Evolutionary conservation across 2,329 filamentous ascomycete species (phyloP).

Genomic region (Dryadomyces quercus-mongolicae): DNA sequence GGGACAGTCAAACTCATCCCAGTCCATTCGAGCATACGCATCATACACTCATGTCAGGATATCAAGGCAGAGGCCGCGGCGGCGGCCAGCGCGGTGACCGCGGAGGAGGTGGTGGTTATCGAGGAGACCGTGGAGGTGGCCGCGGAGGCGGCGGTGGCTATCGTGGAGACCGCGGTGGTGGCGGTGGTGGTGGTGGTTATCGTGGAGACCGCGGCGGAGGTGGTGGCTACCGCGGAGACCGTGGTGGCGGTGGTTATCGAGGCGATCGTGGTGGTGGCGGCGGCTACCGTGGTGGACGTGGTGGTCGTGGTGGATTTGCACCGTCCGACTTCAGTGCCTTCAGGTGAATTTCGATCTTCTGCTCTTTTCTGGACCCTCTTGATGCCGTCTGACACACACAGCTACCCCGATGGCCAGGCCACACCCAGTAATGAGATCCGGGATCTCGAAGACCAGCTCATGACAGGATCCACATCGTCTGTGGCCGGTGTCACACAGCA

Average conservation of each 20-base stretch:
- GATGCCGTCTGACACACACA: not conserved
- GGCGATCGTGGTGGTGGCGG: not conserved
- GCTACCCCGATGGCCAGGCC: conserved; percentile 2
- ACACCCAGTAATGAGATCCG: conserved; percentile 18
- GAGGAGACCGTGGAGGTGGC: conserved; percentile 1
- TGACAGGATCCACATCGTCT: conserved; percentile 2
- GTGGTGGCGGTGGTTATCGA: not conserved
- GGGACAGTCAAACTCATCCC: too few relatives aligned
- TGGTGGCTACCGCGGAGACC: not conserved
- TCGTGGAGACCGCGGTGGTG: not conserved
- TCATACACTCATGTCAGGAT: not conserved
- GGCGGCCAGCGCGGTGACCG: conserved; percentile 14
- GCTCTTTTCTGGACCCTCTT: not conserved
- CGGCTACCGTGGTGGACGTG: conserved; percentile 1
- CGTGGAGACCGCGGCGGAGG: not conserved
- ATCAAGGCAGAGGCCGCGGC: conserved; percentile 10
- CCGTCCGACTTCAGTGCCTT: conserved; percentile 15
- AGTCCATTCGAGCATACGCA: not conserved
- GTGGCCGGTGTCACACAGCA: not conserved
- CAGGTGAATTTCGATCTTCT: conserved; percentile 16
- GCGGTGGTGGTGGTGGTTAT: conserved; percentile 2
- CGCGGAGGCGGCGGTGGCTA: not conserved
- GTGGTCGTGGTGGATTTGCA: conserved; percentile 14
- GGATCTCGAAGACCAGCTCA: conserved; percentile 14
- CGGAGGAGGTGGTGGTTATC: conserved; percentile 3